Evolutionary conservation across 371 early-diverging fungal species (phyloP), one percentile per base, ranked within the genome.

Genomic region (Vairimorpha apis): DNA sequence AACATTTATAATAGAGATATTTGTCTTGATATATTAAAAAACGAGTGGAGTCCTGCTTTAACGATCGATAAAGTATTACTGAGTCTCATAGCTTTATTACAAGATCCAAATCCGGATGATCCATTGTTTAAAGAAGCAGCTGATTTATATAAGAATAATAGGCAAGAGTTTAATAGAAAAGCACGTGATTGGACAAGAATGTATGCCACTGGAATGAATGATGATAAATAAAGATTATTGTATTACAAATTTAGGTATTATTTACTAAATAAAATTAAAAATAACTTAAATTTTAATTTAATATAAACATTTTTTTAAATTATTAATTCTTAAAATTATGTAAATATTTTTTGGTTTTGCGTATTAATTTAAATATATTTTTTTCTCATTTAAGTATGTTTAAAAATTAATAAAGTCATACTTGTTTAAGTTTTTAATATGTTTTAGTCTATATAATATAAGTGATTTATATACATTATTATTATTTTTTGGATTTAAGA

Each of bases 11-110:
- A 59, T 59, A 91, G 92, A 49, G 90, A 93, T 72, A 91, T 99
- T 43, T 99, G 99, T 78, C 83, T 99, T 53, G 97, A 97, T 83
- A 94, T 99, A 71, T 86, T 99, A 72, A 90, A 97, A 67, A 94
- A 93, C 78, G 94, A 96, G 81, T 99, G 99, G 99, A 94, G 92
- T 67, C 97, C 99, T 2, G 99, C 97, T 12, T 85, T 97, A 33
- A 93, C 91, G 72, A 86, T 99, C 70, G 90, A 92, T 80, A 88
- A 95, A 43, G 89, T 97, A 37, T 80, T 97, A 56, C 88, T 98
- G 49, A 95, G 95, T 7, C 85, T 98, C 68, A 91, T 92, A 78
- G 91, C 92, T 76, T 83, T 97, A 43, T 90, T 99, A 74, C 81
- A 92, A 74, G 97, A 94, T 71, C 98, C 98, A 0, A 97, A 97